These are phyloP conservation scores for Bruguiera sexangula DNA, from an alignment of 345 rosid species.

Conservation along the genomic window DNA sequence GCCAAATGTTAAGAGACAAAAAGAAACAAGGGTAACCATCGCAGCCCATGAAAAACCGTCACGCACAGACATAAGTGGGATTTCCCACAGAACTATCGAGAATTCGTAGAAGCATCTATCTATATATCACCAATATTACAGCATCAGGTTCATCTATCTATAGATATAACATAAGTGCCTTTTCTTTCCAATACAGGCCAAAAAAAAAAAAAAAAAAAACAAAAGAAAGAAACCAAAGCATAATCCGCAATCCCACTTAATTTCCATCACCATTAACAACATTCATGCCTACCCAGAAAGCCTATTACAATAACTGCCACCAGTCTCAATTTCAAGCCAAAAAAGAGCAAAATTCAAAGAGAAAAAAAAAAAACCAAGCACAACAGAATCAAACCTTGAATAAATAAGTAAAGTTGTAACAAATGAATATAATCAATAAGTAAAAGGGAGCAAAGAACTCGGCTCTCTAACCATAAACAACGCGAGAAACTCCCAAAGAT, in stretches of 20 bases:
- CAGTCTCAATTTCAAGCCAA: too few relatives aligned
- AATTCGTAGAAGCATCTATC: not conserved
- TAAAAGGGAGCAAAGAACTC: not conserved
- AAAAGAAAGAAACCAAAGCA: too few relatives aligned
- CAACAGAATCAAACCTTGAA: too few relatives aligned
- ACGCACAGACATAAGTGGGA: constrained; percentile 1
- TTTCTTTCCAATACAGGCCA: too few relatives aligned
- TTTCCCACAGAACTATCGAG: not conserved
- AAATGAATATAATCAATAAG: not conserved
- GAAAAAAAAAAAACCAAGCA: too few relatives aligned
- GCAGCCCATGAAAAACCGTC: not conserved
- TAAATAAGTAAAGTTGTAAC: not conserved
- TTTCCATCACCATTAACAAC: too few relatives aligned
- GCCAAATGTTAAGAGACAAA: constrained; percentile 26
- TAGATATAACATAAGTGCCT: not conserved
- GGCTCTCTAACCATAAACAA: constrained; percentile 49
- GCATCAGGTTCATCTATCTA: not conserved
- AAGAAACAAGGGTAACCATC: not conserved
- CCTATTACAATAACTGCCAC: too few relatives aligned
- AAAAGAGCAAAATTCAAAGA: too few relatives aligned
- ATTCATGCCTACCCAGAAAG: too few relatives aligned
- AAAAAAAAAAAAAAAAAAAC: too few relatives aligned
- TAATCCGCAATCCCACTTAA: too few relatives aligned
- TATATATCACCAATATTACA: not conserved
- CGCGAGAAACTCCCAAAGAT: constrained; percentile 44